Evolutionary conservation across 345 rosid species (phyloP), one percentile per base, ranked within the genome.

Genomic region (Mercurialis annua): DNA sequence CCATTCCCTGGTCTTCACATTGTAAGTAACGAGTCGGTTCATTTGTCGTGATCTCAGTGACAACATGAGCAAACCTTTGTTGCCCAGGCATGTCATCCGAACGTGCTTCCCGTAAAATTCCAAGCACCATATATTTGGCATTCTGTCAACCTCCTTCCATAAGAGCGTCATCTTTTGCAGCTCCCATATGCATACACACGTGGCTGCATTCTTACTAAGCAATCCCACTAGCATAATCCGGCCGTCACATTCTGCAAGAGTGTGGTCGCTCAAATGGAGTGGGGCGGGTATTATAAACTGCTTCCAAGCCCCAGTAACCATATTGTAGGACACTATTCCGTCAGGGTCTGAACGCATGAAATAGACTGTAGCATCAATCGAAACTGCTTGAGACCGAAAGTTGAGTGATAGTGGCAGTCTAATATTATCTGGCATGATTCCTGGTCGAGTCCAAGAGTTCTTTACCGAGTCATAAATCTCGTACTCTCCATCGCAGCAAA

Each of bases 121-220:
- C 78, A 94, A 89, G 99, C 98, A 91, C 99, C 91, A 87, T 80
- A 86, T 77, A 77, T 91, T 94, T 94, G 99, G 98, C 98, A 94
- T 91, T 94, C 99, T 94, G 98, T 94, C 99, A 83, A 94, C 99
- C 99, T 94, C 99, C 99, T 87, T 94, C 99, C 99, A 94, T 86
- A 94, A 79, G 78, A 94, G 87, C 46, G 95, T 91, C 99, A 94
- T 94, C 85, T 83, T 94, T 82, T 94, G 99, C 85, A 94, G 95
- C 87, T 91, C 99, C 96, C 96, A 91, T 78, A 91, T 80, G 84
- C 96, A 94, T 65, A 94, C 96, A 38, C 99, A 94, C 3, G 99
- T 91, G 66, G 99, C 99, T 2, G 99, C 99, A 54, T 94, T 91
- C 74, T 89, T 94, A 0, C 87, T 86, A 71, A 94, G 88, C 81